Evolutionary conservation across 805 yeast genomes (phyloP).

Genomic region (Candida schatavii): DNA sequence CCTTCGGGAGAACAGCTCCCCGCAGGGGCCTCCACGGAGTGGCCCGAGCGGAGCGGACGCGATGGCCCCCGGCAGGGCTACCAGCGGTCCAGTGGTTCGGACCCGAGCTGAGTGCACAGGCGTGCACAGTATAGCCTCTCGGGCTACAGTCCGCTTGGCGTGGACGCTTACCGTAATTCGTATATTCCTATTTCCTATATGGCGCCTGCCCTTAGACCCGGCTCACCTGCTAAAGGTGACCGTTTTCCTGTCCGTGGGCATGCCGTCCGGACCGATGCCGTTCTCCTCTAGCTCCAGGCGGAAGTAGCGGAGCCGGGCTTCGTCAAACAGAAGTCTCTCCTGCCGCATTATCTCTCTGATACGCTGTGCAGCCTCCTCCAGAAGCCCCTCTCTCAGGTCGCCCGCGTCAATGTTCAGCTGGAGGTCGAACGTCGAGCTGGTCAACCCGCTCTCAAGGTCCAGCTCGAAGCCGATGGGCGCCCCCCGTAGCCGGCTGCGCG

Average conservation of each 20-base stretch:
- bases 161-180: too few species aligned
- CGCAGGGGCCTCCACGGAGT: too few species aligned
- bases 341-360: conserved; percentile 55
- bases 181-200: too few species aligned
- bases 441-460: conserved; percentile 48
- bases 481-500: conserved; percentile 20
- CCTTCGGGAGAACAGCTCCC: too few species aligned
- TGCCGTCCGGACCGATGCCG: conserved; percentile 61
- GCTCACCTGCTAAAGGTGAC: conserved; percentile 39
- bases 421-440: conserved; percentile 58
- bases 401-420: conserved; percentile 33
- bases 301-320: conserved; percentile 59
- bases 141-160: too few species aligned
- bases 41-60: too few species aligned
- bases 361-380: conserved; percentile 48
- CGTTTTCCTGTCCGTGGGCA: conserved; percentile 65
- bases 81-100: too few species aligned
- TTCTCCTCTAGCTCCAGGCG: conserved; percentile 44
- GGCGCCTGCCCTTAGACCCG: too few species aligned
- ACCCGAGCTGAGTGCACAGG: too few species aligned
- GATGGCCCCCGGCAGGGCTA: too few species aligned
- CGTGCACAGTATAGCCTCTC: too few species aligned
- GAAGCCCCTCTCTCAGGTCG: conserved; percentile 64
- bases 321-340: conserved; percentile 56
- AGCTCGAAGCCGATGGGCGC: conserved; percentile 17